Evolutionary conservation across 768 basidiomycete genomes (phyloP).

Genomic region (Leccinum ochraceum): DNA sequence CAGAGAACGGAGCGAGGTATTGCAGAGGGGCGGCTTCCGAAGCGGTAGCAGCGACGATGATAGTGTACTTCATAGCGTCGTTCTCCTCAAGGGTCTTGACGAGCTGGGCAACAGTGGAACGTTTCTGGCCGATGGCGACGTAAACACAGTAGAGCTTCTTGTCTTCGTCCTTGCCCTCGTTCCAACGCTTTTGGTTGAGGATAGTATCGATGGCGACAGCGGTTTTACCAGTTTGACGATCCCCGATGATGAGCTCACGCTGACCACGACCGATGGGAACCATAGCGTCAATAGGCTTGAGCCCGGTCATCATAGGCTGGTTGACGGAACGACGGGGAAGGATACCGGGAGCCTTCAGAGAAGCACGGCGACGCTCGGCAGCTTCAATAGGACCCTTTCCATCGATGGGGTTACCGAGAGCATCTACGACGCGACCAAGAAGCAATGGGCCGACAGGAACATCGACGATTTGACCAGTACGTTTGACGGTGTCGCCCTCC

Average conservation of each 20-base stretch:
- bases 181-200: conserved; percentile 99
- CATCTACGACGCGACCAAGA: conserved; percentile 98
- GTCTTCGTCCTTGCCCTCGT: conserved; percentile 93
- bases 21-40: conserved; percentile 99
- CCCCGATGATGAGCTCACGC: conserved; percentile 99
- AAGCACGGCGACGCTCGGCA: conserved; percentile 93
- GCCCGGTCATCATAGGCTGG: conserved; percentile 99
- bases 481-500: conserved; percentile 99
- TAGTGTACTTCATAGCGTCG: conserved; percentile 99
- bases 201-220: conserved; percentile 99
- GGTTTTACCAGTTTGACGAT: conserved; percentile 99
- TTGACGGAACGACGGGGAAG: conserved; percentile 98
- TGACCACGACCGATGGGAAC: conserved; percentile 99
- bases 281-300: conserved; percentile 99
- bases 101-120: conserved; percentile 98
- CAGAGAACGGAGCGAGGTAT: conserved; percentile 99
- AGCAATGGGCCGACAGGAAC: conserved; percentile 97
- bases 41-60: conserved; percentile 99
- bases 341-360: conserved; percentile 98
- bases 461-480: conserved; percentile 99
- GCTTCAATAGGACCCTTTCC: conserved; percentile 98
- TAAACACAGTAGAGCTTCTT: conserved; percentile 99
- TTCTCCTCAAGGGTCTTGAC: conserved; percentile 99
- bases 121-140: conserved; percentile 99
- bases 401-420: conserved; percentile 99